Percentiles rank a stretch among this genome's conserved stretches.
Evolutionary conservation across 2,329 filamentous ascomycete species (phyloP).

Genomic region (Cercospora berteroae): DNA sequence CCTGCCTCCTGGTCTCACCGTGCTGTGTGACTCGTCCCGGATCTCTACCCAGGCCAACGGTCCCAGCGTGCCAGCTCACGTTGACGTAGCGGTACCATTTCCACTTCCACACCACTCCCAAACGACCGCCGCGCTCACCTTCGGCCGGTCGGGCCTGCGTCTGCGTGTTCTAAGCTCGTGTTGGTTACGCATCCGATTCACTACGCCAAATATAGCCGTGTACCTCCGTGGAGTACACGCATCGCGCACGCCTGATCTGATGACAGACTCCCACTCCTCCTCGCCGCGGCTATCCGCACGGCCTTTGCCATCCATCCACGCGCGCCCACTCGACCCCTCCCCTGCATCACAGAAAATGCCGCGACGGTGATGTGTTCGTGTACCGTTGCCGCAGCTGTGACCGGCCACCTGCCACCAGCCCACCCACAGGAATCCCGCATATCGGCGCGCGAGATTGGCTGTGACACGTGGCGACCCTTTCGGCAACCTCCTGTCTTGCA

Average conservation of each 20-base stretch:
- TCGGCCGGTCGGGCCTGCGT: slow-evolving; percentile 4
- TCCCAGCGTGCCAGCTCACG: neutral
- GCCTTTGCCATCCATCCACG: neutral
- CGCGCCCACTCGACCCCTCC: neutral
- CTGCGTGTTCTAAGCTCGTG: slow-evolving; percentile 11
- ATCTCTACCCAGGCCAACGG: neutral
- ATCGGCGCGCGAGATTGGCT: slow-evolving; percentile 12
- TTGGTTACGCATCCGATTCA: slow-evolving; percentile 5
- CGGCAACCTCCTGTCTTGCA: slow-evolving; percentile 11
- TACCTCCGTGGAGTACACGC: slow-evolving; percentile 8
- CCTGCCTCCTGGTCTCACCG: neutral
- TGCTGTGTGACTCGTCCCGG: slow-evolving; percentile 2
- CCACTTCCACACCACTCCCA: neutral
- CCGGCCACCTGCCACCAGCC: neutral
- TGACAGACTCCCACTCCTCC: neutral
- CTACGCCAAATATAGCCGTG: slow-evolving; percentile 8
- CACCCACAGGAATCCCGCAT: slow-evolving; percentile 3
- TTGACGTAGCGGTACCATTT: slow-evolving; percentile 4
- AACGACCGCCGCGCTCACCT: neutral
- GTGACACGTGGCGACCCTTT: slow-evolving; percentile 18
- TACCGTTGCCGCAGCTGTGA: neutral
- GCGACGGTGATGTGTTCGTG: neutral
- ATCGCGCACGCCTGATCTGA: slow-evolving; percentile 2
- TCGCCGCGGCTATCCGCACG: slow-evolving; percentile 10
- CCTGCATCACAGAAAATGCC: slow-evolving; percentile 5